Evolutionary conservation across 2,329 filamentous ascomycete species (phyloP).

Genomic region (Lomentospora prolificans): DNA sequence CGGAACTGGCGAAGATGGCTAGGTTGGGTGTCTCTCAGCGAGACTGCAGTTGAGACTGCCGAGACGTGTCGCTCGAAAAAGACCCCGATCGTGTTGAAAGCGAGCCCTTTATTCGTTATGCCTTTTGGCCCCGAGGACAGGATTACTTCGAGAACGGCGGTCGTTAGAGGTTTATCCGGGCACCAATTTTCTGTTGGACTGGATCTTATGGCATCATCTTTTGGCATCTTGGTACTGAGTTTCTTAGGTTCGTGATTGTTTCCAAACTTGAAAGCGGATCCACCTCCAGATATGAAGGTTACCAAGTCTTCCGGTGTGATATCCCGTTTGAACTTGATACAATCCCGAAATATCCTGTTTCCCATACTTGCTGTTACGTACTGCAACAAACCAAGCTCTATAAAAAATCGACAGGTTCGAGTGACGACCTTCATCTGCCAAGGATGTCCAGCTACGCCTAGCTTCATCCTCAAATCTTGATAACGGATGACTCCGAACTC

Average conservation of each 20-base stretch:
- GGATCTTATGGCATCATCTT: background rate
- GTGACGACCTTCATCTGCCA: slow-evolving; percentile 53
- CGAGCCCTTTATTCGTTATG: slow-evolving; percentile 25
- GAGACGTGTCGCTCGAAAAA: slow-evolving; percentile 25
- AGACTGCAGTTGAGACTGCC: slow-evolving; percentile 12
- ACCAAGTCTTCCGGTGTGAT: slow-evolving; percentile 38
- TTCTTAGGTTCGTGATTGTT: slow-evolving; percentile 6
- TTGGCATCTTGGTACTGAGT: background rate
- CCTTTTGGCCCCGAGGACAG: slow-evolving; percentile 21
- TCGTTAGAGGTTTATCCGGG: slow-evolving; percentile 24
- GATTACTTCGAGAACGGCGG: slow-evolving; percentile 25
- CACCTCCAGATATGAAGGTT: slow-evolving; percentile 22
- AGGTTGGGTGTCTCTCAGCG: slow-evolving; percentile 27
- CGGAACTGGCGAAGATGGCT: slow-evolving; percentile 28
- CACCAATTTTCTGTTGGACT: slow-evolving; percentile 5
- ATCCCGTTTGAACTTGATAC: slow-evolving; percentile 48
- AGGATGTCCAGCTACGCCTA: slow-evolving; percentile 42
- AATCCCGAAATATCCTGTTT: slow-evolving; percentile 49
- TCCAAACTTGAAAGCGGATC: slow-evolving; percentile 41
- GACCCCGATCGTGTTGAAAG: slow-evolving; percentile 23
- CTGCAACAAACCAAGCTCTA: slow-evolving; percentile 42
- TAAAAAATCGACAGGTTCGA: slow-evolving; percentile 48
- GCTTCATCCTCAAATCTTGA: slow-evolving; percentile 46
- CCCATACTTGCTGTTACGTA: slow-evolving; percentile 47
- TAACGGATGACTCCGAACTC: slow-evolving; percentile 50